phyloP scores from a whole-genome alignment of 371 early-diverging fungal genomes.

The Mucor sp. region DNA sequence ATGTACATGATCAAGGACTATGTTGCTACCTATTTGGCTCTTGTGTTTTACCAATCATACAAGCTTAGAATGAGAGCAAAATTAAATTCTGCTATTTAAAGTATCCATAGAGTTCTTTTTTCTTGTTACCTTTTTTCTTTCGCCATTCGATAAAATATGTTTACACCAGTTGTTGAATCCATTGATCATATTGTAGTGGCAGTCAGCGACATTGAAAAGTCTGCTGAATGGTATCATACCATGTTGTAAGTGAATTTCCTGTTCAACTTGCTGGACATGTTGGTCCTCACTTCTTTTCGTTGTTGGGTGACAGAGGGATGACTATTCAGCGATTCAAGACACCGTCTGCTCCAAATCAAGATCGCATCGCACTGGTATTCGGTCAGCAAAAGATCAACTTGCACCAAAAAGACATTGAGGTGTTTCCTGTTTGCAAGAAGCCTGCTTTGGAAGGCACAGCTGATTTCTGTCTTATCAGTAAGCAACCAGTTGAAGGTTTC shows the following conservation, averaged over 20 bases:
- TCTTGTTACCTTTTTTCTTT: neutral
- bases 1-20: constrained; percentile 71
- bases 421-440: constrained; percentile 14
- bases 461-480: constrained; percentile 20
- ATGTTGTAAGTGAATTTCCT: constrained; percentile 16
- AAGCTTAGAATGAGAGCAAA: constrained; percentile 28
- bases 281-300: neutral
- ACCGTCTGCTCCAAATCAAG: constrained; percentile 11
- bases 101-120: neutral
- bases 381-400: constrained; percentile 25
- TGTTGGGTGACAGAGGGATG: constrained; percentile 11
- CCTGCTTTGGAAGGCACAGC: constrained; percentile 15
- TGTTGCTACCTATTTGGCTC: constrained; percentile 54
- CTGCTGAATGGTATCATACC: constrained; percentile 20
- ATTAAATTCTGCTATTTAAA: neutral
- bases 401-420: constrained; percentile 13
- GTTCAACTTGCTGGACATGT: neutral
- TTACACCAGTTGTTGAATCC: constrained; percentile 1
- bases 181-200: constrained; percentile 23
- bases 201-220: constrained; percentile 11
- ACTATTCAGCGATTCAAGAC: constrained; percentile 9
- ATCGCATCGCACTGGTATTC: constrained; percentile 8
- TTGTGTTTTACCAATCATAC: constrained; percentile 49
- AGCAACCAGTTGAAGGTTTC: constrained; percentile 11
- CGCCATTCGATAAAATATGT: neutral